Base-by-base conservation (phyloP, 441 rosid genomes). In the Adansonia grandidieri region DNA sequence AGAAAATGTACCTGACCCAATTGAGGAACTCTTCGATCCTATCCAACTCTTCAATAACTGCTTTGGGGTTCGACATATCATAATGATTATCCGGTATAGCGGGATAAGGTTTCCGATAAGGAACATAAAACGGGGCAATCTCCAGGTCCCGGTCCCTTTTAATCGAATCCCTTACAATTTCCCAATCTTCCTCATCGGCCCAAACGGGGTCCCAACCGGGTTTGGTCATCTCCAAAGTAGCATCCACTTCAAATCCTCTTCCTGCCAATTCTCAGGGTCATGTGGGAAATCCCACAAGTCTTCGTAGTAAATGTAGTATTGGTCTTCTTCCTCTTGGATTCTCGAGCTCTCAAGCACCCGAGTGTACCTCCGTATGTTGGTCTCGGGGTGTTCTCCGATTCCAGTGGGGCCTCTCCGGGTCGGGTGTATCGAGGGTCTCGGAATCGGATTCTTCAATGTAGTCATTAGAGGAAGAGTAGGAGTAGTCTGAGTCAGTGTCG, bases 1-100 rank as follows among this genome's bases (percentile, higher is more conserved):
- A 84, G 84, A 95, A 95, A 87, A 95, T 88, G 90, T 87, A 95
- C 97, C 98, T 95, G 81, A 88, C 96, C 96, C 97, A 93, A 44
- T 78, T 85, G 74, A 95, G 89, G 61, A 93, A 91, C 90, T 93
- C 97, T 82, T 95, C 97, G 81, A 92, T 89, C 84, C 97, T 85
- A 86, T 94, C 97, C 83, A 94, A 82, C 79, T 94, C 98, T 80
- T 94, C 98, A 71, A 94, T 79, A 44, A 90, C 96, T 19, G 79
- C 91, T 77, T 91, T 90, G 4, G 98, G 86, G 78, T 28, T 89
- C 22, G 85, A 78, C 17, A 93, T 87, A 76, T 93, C 95, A 48
- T 28, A 74, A 48, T 91, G 86, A 68, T 89, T 84, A 79, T 89
- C 93, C 0, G 97, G 97, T 63, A 93, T 84, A 2, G 78, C 89